phyloP scores from a whole-genome alignment of 2,329 filamentous ascomycete genomes.

The Paracamarosporium sp. region DNA sequence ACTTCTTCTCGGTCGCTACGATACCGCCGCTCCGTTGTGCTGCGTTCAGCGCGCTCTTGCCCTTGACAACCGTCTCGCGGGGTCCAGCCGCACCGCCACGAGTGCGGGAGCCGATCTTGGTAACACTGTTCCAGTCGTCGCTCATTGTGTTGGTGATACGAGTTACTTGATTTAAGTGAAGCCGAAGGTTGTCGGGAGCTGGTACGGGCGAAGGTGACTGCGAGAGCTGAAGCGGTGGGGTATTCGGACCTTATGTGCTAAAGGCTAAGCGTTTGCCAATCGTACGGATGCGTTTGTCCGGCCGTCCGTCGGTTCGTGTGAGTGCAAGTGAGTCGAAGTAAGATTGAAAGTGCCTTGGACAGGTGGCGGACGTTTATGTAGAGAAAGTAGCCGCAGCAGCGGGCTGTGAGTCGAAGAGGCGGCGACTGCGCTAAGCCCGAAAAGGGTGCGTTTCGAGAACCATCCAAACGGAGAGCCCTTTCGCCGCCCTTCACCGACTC shows the following conservation, averaged over 20 bases:
- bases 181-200: conserved; percentile 10
- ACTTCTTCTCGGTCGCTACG: conserved; percentile 93
- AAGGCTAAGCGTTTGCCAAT: conserved; percentile 13
- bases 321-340: neutral
- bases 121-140: conserved; percentile 85
- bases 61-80: conserved; percentile 88
- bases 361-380: conserved; percentile 3
- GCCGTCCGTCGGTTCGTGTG: neutral
- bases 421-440: neutral
- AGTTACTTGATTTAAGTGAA: conserved; percentile 11
- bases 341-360: neutral
- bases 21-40: conserved; percentile 81
- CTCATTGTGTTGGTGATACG: conserved; percentile 58
- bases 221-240: conserved; percentile 9
- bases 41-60: conserved; percentile 85
- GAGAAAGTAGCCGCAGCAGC: neutral
- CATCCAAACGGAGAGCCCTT: conserved; percentile 12
- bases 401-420: conserved; percentile 2
- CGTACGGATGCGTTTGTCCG: conserved; percentile 4
- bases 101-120: conserved; percentile 91
- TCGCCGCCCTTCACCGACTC: conserved; percentile 12
- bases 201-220: conserved; percentile 19
- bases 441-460: conserved; percentile 3
- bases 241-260: conserved; percentile 8
- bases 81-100: conserved; percentile 69